Evolutionary conservation across 192 early-diverging fungal genomes (phyloP).

Genomic region (Spizellomyces punctatus): DNA sequence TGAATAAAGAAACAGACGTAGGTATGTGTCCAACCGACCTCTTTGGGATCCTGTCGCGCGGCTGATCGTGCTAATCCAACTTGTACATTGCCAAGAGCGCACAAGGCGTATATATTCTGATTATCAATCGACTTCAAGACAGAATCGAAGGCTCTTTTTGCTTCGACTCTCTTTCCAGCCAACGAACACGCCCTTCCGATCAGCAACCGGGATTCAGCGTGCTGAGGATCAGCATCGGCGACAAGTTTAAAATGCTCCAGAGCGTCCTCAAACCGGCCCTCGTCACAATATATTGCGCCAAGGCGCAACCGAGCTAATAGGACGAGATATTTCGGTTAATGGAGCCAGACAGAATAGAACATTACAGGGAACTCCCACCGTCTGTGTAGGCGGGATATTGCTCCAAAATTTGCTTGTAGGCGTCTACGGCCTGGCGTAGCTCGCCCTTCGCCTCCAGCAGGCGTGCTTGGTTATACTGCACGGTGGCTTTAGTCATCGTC

Average conservation of each 20-base stretch:
- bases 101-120: conserved; percentile 77
- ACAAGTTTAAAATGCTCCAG: conserved; percentile 66
- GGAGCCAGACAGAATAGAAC: no score
- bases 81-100: conserved; percentile 81
- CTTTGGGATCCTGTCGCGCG: conserved; percentile 25
- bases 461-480: conserved; percentile 72
- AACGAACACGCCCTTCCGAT: conserved; percentile 70
- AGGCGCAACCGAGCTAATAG: conserved; percentile 70
- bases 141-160: conserved; percentile 74
- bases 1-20: no score
- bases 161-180: conserved; percentile 62
- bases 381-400: conserved; percentile 77
- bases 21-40: neutral
- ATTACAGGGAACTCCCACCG: conserved; percentile 14
- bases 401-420: conserved; percentile 65
- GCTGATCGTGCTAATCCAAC: conserved; percentile 60
- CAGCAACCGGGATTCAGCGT: conserved; percentile 68
- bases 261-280: conserved; percentile 59
- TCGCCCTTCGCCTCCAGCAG: conserved; percentile 41
- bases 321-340: neutral
- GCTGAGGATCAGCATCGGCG: conserved; percentile 62
- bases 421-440: conserved; percentile 57
- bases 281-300: conserved; percentile 64
- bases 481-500: conserved; percentile 41
- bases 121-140: conserved; percentile 77